phyloP scores from a whole-genome alignment of 306 rosid species.

The Sicyos baderoa region DNA sequence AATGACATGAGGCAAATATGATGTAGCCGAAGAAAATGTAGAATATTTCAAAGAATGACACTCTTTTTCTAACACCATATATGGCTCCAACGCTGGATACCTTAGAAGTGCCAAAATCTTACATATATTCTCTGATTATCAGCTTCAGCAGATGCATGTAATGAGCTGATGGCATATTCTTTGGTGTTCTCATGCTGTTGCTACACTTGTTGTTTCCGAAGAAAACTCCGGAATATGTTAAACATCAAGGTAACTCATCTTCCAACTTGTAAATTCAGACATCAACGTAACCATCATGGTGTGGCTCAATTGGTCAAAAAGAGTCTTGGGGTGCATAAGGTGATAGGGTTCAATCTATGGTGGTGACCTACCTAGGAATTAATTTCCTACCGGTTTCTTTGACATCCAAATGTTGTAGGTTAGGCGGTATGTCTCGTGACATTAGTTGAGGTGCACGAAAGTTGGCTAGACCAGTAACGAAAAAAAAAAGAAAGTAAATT shows the following conservation, averaged over 20 bases:
- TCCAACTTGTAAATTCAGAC: not conserved
- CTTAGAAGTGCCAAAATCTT: not conserved
- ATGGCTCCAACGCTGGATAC: not conserved
- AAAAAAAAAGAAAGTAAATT: too few relatives aligned
- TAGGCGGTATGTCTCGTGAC: too few relatives aligned
- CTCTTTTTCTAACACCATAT: not conserved
- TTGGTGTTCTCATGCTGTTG: slow-evolving; percentile 86
- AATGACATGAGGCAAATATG: not conserved
- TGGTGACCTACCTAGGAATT: too few relatives aligned
- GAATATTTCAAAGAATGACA: not conserved
- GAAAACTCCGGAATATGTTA: slow-evolving; percentile 78
- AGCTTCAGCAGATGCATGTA: slow-evolving; percentile 87
- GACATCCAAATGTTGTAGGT: too few relatives aligned
- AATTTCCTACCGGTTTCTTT: too few relatives aligned
- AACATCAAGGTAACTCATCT: slow-evolving; percentile 63
- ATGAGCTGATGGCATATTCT: slow-evolving; percentile 92
- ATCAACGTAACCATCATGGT: too few relatives aligned
- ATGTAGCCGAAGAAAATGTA: not conserved
- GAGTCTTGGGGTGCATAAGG: too few relatives aligned
- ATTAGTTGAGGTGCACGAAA: too few relatives aligned
- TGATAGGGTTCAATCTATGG: too few relatives aligned
- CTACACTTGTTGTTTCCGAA: slow-evolving; percentile 80
- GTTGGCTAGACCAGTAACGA: too few relatives aligned
- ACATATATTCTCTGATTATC: slow-evolving; percentile 22
- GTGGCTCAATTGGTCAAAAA: too few relatives aligned